These are phyloP conservation scores for Ophiostoma tasmaniense DNA, from an alignment of 2,329 filamentous ascomycete species.

Conservation along the genomic window DNA sequence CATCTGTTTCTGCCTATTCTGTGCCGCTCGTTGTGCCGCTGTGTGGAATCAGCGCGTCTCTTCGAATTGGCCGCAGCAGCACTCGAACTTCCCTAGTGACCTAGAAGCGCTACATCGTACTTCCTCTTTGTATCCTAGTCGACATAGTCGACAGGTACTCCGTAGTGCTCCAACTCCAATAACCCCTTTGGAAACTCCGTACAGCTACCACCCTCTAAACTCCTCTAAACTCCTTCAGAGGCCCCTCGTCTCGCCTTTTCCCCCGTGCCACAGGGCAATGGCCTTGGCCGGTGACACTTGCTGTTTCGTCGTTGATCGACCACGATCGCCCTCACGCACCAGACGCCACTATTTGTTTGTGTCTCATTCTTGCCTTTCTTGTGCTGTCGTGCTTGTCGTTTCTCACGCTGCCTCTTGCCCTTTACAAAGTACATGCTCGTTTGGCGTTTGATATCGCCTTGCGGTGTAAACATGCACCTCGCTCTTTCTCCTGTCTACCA, in stretches of 20 bases:
- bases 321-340: constrained; percentile 15
- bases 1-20: neutral
- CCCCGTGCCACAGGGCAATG: constrained; percentile 10
- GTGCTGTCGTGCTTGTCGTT: too few relatives aligned
- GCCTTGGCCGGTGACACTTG: constrained; percentile 15
- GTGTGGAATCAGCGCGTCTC: too few relatives aligned
- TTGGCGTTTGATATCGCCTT: neutral
- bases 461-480: neutral
- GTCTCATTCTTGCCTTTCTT: neutral
- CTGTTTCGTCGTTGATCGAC: constrained; percentile 15
- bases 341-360: constrained; percentile 12
- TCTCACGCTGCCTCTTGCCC: neutral
- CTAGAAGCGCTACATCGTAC: too few relatives aligned
- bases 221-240: neutral
- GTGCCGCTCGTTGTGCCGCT: neutral
- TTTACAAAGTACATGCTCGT: neutral
- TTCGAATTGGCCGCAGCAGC: neutral
- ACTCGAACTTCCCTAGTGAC: neutral
- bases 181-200: neutral
- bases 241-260: constrained; percentile 9
- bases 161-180: neutral
- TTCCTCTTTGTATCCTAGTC: neutral
- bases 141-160: too few relatives aligned
- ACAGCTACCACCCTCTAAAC: too few relatives aligned
- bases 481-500: neutral